Evolutionary conservation across 176 grass and related monocot species (phyloP).

Genomic region (Panicum miliaceum): DNA sequence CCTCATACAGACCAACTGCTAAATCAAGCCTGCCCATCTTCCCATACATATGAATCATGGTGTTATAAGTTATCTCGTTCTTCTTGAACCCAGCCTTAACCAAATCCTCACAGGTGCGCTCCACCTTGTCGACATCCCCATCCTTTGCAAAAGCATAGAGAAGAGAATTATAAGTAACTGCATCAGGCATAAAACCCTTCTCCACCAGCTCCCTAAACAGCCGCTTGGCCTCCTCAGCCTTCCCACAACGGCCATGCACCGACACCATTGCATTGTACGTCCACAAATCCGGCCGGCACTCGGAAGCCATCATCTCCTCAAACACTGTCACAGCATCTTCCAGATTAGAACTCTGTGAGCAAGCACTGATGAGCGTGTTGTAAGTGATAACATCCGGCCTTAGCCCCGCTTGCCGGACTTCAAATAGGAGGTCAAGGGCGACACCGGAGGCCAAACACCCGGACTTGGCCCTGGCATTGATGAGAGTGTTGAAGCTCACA

Average conservation of each 20-base stretch:
- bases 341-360: slow-evolving; percentile 66
- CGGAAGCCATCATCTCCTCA: slow-evolving; percentile 68
- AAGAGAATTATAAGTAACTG: slow-evolving; percentile 86
- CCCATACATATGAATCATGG: slow-evolving; percentile 93
- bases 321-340: slow-evolving; percentile 74
- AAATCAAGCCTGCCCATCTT: slow-evolving; percentile 75
- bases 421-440: slow-evolving; percentile 65
- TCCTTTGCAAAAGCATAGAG: slow-evolving; percentile 78
- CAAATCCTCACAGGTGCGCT: slow-evolving; percentile 75
- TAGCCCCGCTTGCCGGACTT: slow-evolving; percentile 70
- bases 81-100: slow-evolving; percentile 79
- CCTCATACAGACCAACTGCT: slow-evolving; percentile 72
- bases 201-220: slow-evolving; percentile 69
- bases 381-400: slow-evolving; percentile 91
- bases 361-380: slow-evolving; percentile 89
- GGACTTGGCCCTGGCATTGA: slow-evolving; percentile 87
- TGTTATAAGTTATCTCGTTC: slow-evolving; percentile 93
- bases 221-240: slow-evolving; percentile 53
- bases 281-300: slow-evolving; percentile 84
- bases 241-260: slow-evolving; percentile 70
- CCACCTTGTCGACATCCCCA: slow-evolving; percentile 67
- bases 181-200: slow-evolving; percentile 82
- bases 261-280: slow-evolving; percentile 92
- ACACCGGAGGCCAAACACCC: slow-evolving; percentile 53
- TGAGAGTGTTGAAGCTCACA: slow-evolving; percentile 92